A percentile compares a stretch with the other conserved stretches of the same genome.
Conservation (phyloP, 2,329 filamentous ascomycete genomes). For the Clarireedia monteithiana region DNA sequence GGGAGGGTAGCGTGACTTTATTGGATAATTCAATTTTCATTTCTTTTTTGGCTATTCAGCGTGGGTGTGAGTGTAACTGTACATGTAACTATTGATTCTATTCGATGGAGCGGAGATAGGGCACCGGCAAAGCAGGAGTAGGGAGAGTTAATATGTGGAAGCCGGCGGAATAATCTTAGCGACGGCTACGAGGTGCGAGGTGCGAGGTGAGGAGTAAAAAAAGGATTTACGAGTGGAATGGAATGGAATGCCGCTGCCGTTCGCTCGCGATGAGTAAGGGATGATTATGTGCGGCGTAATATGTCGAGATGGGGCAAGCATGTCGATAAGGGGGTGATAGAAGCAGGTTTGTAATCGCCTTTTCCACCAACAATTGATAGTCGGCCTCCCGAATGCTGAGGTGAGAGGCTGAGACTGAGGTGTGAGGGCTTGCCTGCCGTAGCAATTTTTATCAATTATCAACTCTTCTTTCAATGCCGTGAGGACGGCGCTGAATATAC, state of each 20-base stretch:
- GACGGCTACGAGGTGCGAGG: neutral
- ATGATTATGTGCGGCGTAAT: neutral
- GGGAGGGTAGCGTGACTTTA: too few relatives aligned
- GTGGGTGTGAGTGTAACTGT: neutral
- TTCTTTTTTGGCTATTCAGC: too few relatives aligned
- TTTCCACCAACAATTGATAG: neutral
- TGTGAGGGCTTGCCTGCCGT: neutral
- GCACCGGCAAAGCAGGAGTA: neutral
- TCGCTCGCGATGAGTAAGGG: neutral
- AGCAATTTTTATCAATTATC: too few relatives aligned
- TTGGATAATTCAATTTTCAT: too few relatives aligned
- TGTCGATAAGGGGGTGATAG: too few relatives aligned
- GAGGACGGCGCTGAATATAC: too few relatives aligned
- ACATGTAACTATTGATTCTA: neutral
- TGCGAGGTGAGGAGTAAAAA: neutral
- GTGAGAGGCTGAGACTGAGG: neutral
- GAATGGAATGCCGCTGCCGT: neutral
- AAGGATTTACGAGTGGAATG: neutral
- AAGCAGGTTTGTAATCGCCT: too few relatives aligned
- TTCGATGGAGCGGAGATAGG: neutral
- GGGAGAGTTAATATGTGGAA: neutral
- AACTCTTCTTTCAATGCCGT: too few relatives aligned
- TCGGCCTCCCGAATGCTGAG: neutral
- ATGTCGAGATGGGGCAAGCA: too few relatives aligned
- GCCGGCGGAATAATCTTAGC: neutral